Percentiles rank a stretch among this genome's conserved stretches.
phyloP scores from a whole-genome alignment of 2,329 filamentous ascomycete genomes.

The Claviceps purpurea region DNA sequence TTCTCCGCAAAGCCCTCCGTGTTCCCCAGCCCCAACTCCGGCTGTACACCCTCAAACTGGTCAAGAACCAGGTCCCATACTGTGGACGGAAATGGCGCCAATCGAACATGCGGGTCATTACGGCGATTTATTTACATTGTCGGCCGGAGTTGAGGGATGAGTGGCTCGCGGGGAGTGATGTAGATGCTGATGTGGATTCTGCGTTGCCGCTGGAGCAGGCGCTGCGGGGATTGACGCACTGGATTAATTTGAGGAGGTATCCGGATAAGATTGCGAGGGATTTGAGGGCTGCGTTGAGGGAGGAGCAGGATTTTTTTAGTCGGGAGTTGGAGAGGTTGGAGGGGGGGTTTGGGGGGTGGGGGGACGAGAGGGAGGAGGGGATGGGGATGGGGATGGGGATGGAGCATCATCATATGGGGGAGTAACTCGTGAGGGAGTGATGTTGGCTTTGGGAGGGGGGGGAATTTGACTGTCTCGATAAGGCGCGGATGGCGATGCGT shows the following conservation, averaged over 20 bases:
- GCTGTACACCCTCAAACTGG: conserved; percentile 91
- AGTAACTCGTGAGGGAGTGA: conserved; percentile 13
- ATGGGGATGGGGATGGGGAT: conserved; percentile 16
- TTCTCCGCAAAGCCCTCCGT: conserved; percentile 81
- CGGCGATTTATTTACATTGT: conserved; percentile 88
- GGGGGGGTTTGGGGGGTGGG: conserved; percentile 24
- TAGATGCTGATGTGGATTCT: conserved; percentile 89
- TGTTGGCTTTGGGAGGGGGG: background rate
- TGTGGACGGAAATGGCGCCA: conserved; percentile 97
- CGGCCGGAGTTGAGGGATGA: conserved; percentile 86
- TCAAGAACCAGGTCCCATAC: conserved; percentile 97
- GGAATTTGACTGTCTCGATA: too few species aligned
- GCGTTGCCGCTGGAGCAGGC: conserved; percentile 86
- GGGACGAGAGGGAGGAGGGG: conserved; percentile 24
- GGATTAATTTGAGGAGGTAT: conserved; percentile 79
- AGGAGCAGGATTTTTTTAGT: conserved; percentile 69
- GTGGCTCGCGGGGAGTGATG: conserved; percentile 82
- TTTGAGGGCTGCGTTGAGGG: conserved; percentile 44
- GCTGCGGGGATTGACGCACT: conserved; percentile 77
- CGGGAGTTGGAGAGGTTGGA: conserved; percentile 65
- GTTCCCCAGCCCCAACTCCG: conserved; percentile 78
- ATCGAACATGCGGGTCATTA: conserved; percentile 97
- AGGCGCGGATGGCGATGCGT: too few species aligned
- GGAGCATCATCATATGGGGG: conserved; percentile 15
- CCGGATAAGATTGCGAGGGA: conserved; percentile 60